Evolutionary conservation across 352 stramenopile genomes (phyloP).

Genomic region (Halophytophthora batemanensis): DNA sequence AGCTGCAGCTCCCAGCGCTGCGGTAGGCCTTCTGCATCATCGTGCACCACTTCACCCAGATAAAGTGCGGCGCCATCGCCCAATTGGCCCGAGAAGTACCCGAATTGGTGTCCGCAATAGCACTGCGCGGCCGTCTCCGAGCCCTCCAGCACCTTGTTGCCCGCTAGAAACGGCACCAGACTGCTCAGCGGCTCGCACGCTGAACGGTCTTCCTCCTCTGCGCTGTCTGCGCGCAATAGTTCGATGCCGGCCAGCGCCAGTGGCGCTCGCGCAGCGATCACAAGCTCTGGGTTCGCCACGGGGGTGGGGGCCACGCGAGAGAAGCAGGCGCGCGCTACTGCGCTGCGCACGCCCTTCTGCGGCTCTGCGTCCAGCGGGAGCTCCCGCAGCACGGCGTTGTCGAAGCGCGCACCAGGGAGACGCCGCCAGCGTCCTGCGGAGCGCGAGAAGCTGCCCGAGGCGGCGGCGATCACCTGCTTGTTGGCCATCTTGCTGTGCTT

Average conservation of each 20-base stretch:
- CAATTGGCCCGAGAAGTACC: constrained; percentile 90
- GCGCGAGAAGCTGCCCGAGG: constrained; percentile 13
- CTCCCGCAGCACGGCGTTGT: constrained; percentile 64
- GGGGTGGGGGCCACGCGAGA: constrained; percentile 59
- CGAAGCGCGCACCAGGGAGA: constrained; percentile 29
- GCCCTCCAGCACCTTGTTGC: constrained; percentile 71
- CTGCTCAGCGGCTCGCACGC: constrained; percentile 35
- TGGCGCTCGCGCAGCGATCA: constrained; percentile 46
- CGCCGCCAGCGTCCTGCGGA: constrained; percentile 45
- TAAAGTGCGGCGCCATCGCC: constrained; percentile 90
- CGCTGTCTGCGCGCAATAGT: constrained; percentile 12
- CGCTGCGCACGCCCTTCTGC: constrained; percentile 47
- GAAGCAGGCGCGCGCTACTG: constrained; percentile 57
- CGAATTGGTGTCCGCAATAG: constrained; percentile 92
- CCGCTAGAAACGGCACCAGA: constrained; percentile 56
- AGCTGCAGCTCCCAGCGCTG: constrained; percentile 94
- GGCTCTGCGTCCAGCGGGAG: constrained; percentile 56
- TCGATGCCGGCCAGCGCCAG: constrained; percentile 66
- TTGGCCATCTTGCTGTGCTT: constrained; percentile 1
- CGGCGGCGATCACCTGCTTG: constrained; percentile 12
- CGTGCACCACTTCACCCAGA: constrained; percentile 75
- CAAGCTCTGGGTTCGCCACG: constrained; percentile 53
- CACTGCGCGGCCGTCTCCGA: constrained; percentile 83
- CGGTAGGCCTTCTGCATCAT: constrained; percentile 4
- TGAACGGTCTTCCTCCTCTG: constrained; percentile 2